phyloP scores from a whole-genome alignment of 805 yeast species.

The Yueomyces sinensis region DNA sequence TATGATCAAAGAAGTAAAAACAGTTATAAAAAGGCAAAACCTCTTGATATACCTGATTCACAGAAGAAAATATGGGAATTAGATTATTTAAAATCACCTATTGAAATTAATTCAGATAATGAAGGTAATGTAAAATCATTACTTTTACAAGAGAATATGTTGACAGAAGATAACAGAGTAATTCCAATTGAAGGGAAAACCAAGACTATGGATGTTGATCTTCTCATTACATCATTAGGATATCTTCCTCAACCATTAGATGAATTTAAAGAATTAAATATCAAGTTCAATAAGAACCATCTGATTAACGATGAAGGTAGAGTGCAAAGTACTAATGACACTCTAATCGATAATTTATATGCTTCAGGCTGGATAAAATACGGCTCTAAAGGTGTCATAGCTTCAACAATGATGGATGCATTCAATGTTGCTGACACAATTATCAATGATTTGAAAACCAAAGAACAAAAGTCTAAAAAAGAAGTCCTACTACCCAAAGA shows the following conservation, averaged over 20 bases:
- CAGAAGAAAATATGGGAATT: conserved; percentile 44
- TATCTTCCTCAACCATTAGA: conserved; percentile 54
- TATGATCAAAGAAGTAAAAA: conserved; percentile 18
- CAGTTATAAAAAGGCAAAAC: conserved; percentile 13
- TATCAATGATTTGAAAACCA: conserved; percentile 36
- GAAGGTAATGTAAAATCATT: conserved; percentile 26
- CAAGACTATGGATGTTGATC: conserved; percentile 34
- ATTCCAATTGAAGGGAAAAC: conserved; percentile 11
- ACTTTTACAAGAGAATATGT: conserved; percentile 8
- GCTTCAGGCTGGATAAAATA: conserved; percentile 85
- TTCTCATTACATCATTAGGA: conserved; percentile 74
- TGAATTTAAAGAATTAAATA: conserved; percentile 40
- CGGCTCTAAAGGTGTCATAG: conserved; percentile 84
- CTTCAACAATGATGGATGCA: conserved; percentile 78
- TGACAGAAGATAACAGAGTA: conserved; percentile 13
- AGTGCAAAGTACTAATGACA: conserved; percentile 20
- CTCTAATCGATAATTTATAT: conserved; percentile 39
- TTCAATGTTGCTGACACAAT: conserved; percentile 60
- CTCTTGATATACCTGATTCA: conserved; percentile 1
- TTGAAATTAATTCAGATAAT: conserved; percentile 28
- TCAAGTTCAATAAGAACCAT: conserved; percentile 40
- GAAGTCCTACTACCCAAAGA: conserved; percentile 1
- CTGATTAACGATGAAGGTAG: conserved; percentile 35
- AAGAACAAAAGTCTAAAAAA: not conserved
- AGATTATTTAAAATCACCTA: conserved; percentile 58